Evolutionary conservation across 2,329 filamentous ascomycete genomes (phyloP), one percentile per base, ranked within the genome.

Genomic region (Phyllosticta ampelicida): DNA sequence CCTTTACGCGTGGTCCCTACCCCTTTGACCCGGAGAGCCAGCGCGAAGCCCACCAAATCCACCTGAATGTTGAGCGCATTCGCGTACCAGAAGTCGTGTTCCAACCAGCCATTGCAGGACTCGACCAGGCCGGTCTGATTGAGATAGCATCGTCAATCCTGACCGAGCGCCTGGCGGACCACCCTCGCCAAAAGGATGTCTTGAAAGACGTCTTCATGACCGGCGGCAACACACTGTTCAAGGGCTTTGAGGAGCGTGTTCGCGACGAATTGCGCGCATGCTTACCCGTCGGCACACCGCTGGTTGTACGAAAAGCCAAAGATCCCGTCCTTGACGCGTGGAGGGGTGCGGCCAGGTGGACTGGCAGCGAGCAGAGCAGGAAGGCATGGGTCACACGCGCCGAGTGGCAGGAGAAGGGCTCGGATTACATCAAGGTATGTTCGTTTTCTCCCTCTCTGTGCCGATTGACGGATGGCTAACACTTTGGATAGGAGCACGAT

Each of bases 31-130:
- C 85, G 0, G 84, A 90, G 58, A 88, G 85, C 59, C 87, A 94
- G 65, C 83, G 85, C 18, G 83, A 99, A 74, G 83, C 84, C 18
- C 85, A 90, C 71, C 92, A 97, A 73, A 77, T 99, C 55, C 94
- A 99, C 71, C 83, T 99, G 62, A 99, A 99, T 71, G 90, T 99
- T 56, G 91, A 97, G 77, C 86, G 92, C 58, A 95, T 97, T 71
- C 87, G 91, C 54, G 90, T 95, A 1, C 91, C 91, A 2, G 92
- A 97, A 74, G 86, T 96, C 9, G 81, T 96, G 18, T 96, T 96
- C 76, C 89, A 95, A 68, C 92, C 91, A 0, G 86, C 86, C 16
- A 95, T 97, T 67, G 91, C 91, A 0, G 91, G 91, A 6, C 76
- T 96, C 52, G 91, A 97, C 71, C 94, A 99, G 74, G 90, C 92